Evolutionary conservation across 768 basidiomycete species (phyloP).

Genomic region (Xerocomus brunneocitrinus): DNA sequence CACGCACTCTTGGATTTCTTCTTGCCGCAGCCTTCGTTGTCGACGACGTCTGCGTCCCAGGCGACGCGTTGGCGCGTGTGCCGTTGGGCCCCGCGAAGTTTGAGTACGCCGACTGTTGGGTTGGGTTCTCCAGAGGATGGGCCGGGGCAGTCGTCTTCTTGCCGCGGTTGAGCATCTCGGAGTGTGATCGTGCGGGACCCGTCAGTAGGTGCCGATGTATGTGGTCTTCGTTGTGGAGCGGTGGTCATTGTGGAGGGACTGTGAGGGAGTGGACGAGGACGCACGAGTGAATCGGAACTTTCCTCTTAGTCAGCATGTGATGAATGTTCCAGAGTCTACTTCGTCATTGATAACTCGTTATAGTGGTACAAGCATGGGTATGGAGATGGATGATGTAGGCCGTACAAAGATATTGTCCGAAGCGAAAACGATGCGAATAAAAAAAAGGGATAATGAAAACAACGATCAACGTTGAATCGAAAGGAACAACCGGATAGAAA

Average conservation of each 20-base stretch:
- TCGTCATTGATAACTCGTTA: conserved; percentile 9
- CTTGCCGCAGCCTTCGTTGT: conserved; percentile 85
- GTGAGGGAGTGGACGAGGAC: too few relatives aligned
- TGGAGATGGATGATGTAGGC: conserved; percentile 21
- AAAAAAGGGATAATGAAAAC: conserved; percentile 15
- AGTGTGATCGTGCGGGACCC: conserved; percentile 55
- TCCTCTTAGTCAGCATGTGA: conserved; percentile 18
- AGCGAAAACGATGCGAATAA: conserved; percentile 20
- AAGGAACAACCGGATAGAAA: conserved; percentile 2
- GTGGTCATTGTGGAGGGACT: conserved; percentile 8
- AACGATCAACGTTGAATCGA: conserved; percentile 30
- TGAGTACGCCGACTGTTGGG: conserved; percentile 45
- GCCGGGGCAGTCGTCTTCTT: conserved; percentile 19
- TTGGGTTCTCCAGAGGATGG: conserved; percentile 16
- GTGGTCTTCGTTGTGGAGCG: conserved; percentile 28
- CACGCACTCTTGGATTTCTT: conserved; percentile 91
- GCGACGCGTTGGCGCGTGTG: conserved; percentile 55
- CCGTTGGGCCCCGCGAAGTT: conserved; percentile 51
- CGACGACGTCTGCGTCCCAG: conserved; percentile 83
- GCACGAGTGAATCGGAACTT: too few relatives aligned
- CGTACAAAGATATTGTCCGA: conserved; percentile 25
- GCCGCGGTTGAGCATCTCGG: conserved; percentile 32
- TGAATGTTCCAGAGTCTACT: conserved; percentile 6
- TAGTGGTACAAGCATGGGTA: conserved; percentile 25
- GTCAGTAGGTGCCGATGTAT: conserved; percentile 43